Base-by-base conservation (phyloP, 2,329 filamentous ascomycete genomes). In the Tolypocladium inflatum region DNA sequence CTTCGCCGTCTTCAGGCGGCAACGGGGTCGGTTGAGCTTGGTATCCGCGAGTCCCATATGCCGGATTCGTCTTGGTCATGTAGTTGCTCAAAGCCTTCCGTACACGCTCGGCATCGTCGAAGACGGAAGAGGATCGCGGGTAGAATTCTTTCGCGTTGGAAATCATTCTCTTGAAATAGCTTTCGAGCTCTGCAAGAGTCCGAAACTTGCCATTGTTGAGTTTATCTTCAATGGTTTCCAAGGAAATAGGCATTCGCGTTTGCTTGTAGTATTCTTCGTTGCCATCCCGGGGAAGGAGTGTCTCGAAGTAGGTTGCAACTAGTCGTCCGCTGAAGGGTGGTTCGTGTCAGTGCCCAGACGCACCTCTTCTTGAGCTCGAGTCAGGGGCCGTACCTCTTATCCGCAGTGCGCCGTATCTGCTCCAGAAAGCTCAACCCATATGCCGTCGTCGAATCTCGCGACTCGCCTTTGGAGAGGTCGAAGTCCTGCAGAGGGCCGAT, bases 101-200 rank as follows among this genome's bases (percentile, higher is more conserved):
- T 52, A 96, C 83, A 54, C 90, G 85, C 72, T 96, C 91, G 10
- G 91, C 90, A 74, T 96, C 91, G 50, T 91, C 87, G 68, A 88
- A 93, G 42, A 88, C 80, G 58, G 84, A 76, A 0, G 89, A 90
- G 50, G 81, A 82, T 64, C 87, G 87, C 60, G 86, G 80, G 67
- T 93, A 93, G 74, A 85, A 94, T 57, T 90, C 86, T 71, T 96
- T 96, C 41, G 89, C 90, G 68, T 96, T 96, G 63, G 85, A 81
- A 57, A 96, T 88, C 80, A 96, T 89, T 62, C 91, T 86, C 76
- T 94, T 95, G 68, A 93, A 83, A 69, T 92, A 92, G 67, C 88
- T 87, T 72, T 96, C 91, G 15, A 96, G 76, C 55, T 87, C 80
- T 7, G 89, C 85, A 54, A 96, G 78, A 55, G 76, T 88, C 17